A percentile compares a stretch with the other conserved stretches of the same genome.
These are phyloP conservation scores for Beauveria sp. DNA, from an alignment of 2,329 filamentous ascomycete species.

Conservation along the genomic window DNA sequence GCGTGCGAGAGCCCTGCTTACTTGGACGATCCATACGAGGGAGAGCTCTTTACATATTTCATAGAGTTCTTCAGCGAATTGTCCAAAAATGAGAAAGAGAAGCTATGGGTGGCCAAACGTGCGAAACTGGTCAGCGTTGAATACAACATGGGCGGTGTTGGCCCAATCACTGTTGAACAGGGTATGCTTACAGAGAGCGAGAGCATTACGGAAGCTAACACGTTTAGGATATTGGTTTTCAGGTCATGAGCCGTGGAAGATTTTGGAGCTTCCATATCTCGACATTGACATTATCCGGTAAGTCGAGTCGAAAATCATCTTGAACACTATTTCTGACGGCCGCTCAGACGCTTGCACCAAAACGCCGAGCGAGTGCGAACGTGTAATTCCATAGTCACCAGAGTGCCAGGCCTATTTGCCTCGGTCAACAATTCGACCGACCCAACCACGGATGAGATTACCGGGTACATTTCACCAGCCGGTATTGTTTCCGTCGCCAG, in stretches of 20 bases:
- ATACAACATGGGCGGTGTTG: slow-evolving; percentile 28
- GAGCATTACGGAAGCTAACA: neutral
- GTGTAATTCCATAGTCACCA: slow-evolving; percentile 32
- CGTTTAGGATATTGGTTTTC: slow-evolving; percentile 32
- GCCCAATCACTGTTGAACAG: slow-evolving; percentile 34
- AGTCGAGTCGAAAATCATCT: neutral
- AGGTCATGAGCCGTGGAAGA: slow-evolving; percentile 34
- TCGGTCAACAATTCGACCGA: slow-evolving; percentile 36
- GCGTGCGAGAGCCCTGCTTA: slow-evolving; percentile 26
- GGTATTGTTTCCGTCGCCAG: slow-evolving; percentile 33
- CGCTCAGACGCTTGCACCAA: slow-evolving; percentile 26
- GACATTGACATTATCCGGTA: slow-evolving; percentile 32
- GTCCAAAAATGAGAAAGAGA: slow-evolving; percentile 24
- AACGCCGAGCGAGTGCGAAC: slow-evolving; percentile 34
- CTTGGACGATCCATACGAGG: slow-evolving; percentile 36
- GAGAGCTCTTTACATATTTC: slow-evolving; percentile 34
- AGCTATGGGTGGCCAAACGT: slow-evolving; percentile 31
- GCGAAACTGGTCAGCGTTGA: slow-evolving; percentile 29
- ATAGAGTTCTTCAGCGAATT: slow-evolving; percentile 31
- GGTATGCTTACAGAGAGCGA: slow-evolving; percentile 15
- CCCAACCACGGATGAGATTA: slow-evolving; percentile 26
- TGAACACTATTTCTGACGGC: neutral
- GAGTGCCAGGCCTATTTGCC: slow-evolving; percentile 32
- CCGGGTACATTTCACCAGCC: slow-evolving; percentile 33
- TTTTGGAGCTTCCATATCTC: slow-evolving; percentile 34